Percentiles rank a stretch among this genome's conserved stretches.
phyloP scores from a whole-genome alignment of 1,139 yeast genomes.

The Suhomyces atakaporum region DNA sequence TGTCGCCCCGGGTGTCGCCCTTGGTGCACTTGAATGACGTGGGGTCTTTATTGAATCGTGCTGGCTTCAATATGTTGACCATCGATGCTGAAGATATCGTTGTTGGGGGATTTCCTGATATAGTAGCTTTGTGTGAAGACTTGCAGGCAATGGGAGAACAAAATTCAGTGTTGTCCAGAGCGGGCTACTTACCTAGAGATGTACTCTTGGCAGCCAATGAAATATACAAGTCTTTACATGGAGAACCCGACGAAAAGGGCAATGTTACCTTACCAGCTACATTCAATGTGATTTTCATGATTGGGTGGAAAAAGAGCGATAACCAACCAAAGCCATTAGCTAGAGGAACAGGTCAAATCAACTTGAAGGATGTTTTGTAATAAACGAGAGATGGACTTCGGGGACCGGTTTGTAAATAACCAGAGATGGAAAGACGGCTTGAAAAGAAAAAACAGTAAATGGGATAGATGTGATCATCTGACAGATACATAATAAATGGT shows the following conservation, averaged over 20 bases:
- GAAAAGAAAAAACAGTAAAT: no score
- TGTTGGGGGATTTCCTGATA: constrained; percentile 76
- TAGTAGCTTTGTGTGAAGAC: constrained; percentile 67
- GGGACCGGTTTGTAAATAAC: not conserved
- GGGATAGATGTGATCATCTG: no score
- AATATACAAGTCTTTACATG: constrained; percentile 72
- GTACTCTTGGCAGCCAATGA: constrained; percentile 73
- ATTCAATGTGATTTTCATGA: constrained; percentile 75
- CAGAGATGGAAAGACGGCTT: no score
- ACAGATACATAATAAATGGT: no score
- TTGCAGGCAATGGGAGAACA: constrained; percentile 84
- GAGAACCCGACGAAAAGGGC: constrained; percentile 54
- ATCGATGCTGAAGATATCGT: constrained; percentile 84
- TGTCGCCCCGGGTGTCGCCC: constrained; percentile 80
- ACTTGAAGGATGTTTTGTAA: constrained; percentile 59
- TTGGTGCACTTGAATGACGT: constrained; percentile 77
- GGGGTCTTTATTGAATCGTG: constrained; percentile 69
- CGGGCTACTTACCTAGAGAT: constrained; percentile 61
- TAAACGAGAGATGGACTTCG: no score
- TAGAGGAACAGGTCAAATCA: constrained; percentile 71
- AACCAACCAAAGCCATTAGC: constrained; percentile 71
- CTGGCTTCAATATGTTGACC: constrained; percentile 78
- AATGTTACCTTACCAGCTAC: constrained; percentile 58
- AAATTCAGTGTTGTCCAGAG: constrained; percentile 64
- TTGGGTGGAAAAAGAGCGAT: constrained; percentile 83